Percentiles rank a stretch among this genome's conserved stretches.
phyloP scores from a whole-genome alignment of 148 eudicot species.

The Fagopyrum tataricum region DNA sequence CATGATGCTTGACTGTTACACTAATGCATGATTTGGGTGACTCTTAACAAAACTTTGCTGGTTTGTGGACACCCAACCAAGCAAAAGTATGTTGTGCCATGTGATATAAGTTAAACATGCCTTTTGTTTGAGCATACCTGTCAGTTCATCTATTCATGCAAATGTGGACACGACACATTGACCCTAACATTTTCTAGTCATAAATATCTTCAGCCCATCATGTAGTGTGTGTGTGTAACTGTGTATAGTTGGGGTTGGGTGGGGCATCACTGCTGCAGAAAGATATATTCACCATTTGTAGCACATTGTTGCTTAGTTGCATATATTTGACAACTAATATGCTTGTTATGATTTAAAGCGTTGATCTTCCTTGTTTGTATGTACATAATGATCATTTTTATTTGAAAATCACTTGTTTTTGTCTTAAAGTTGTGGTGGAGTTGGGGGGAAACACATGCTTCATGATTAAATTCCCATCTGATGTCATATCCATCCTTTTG shows the following conservation, averaged over 20 bases:
- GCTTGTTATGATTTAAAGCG: background rate
- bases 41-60: background rate
- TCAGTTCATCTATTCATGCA: background rate
- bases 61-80: background rate
- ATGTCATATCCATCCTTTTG: constrained; percentile 9
- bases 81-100: background rate
- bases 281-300: background rate
- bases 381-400: background rate
- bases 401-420: background rate
- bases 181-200: background rate
- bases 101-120: background rate
- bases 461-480: background rate
- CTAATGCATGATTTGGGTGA: background rate
- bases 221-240: background rate
- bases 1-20: background rate
- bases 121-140: background rate
- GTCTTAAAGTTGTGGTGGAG: background rate
- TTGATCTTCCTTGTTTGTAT: background rate
- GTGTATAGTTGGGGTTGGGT: background rate
- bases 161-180: background rate
- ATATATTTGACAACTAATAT: background rate
- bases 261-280: background rate
- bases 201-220: background rate
- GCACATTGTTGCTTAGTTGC: background rate
- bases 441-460: background rate